phyloP scores from a whole-genome alignment of 176 grass and related monocot genomes.

The Oryza brachyantha region DNA sequence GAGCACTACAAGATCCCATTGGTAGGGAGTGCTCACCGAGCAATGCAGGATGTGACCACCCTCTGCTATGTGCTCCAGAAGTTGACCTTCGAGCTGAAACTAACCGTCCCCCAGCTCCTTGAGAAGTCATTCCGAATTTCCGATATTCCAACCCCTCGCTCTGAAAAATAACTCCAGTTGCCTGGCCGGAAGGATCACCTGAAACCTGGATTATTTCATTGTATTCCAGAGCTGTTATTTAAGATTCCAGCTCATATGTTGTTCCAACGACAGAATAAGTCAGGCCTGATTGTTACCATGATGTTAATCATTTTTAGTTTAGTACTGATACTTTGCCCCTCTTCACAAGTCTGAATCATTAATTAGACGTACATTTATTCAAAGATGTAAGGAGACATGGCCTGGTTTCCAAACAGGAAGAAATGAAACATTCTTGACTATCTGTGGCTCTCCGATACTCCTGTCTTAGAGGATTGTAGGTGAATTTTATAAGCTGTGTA shows the following conservation, averaged over 20 bases:
- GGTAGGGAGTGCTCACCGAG: constrained; percentile 50
- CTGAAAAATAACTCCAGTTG: constrained; percentile 26
- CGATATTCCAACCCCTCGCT: constrained; percentile 20
- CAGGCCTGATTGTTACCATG: constrained; percentile 12
- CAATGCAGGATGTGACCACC: constrained; percentile 70
- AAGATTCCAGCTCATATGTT: constrained; percentile 21
- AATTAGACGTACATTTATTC: constrained; percentile 4
- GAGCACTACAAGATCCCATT: constrained; percentile 54
- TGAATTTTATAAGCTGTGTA: no score
- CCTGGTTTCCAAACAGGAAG: neutral
- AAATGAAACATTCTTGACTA: constrained; percentile 23
- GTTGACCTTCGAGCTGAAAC: constrained; percentile 65
- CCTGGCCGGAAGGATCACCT: neutral
- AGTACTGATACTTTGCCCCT: constrained; percentile 23
- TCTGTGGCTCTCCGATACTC: neutral
- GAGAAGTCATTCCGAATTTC: constrained; percentile 53
- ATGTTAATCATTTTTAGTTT: constrained; percentile 13
- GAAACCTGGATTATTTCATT: constrained; percentile 29
- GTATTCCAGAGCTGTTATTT: constrained; percentile 30
- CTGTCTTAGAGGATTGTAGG: neutral
- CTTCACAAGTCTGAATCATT: constrained; percentile 27
- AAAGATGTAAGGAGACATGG: neutral
- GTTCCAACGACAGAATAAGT: constrained; percentile 35
- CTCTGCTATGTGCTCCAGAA: constrained; percentile 69
- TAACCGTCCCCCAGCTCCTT: constrained; percentile 61